These are phyloP conservation scores for Blastobotrys muscicola DNA, from an alignment of 805 yeast genomes.

Conservation along the genomic window DNA sequence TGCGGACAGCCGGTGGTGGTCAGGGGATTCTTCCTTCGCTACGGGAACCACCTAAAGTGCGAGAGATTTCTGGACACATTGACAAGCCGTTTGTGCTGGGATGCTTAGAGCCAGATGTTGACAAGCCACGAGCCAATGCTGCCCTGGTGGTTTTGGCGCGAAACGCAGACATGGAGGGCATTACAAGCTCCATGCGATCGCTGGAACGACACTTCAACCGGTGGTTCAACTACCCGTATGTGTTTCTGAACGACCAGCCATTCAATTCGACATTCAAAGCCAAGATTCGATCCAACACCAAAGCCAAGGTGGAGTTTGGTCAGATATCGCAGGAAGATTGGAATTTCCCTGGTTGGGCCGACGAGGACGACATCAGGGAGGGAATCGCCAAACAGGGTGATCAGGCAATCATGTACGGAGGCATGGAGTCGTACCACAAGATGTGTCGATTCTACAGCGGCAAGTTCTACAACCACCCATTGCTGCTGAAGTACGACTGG, in stretches of 20 bases:
- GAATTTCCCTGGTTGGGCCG: slow-evolving; percentile 53
- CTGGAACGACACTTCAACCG: slow-evolving; percentile 86
- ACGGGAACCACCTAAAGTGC: slow-evolving; percentile 1
- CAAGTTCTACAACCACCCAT: slow-evolving; percentile 66
- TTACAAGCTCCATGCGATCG: slow-evolving; percentile 57
- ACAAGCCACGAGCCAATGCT: slow-evolving; percentile 59
- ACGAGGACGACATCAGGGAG: slow-evolving; percentile 41
- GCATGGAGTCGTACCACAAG: slow-evolving; percentile 71
- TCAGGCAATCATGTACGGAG: slow-evolving; percentile 75
- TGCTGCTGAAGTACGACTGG: slow-evolving; percentile 69
- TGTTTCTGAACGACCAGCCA: slow-evolving; percentile 72
- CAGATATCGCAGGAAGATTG: slow-evolving; percentile 48
- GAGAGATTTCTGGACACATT: slow-evolving; percentile 10
- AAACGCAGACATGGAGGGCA: slow-evolving; percentile 73
- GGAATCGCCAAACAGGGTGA: slow-evolving; percentile 70
- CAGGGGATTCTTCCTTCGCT: slow-evolving; percentile 1
- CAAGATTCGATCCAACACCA: slow-evolving; percentile 43
- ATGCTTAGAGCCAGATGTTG: slow-evolving; percentile 39
- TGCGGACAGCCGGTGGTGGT: neutral
- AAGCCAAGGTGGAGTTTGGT: slow-evolving; percentile 66
- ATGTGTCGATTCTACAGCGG: slow-evolving; percentile 96
- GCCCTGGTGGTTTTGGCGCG: slow-evolving; percentile 77
- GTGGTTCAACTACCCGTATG: slow-evolving; percentile 91
- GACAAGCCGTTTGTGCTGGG: slow-evolving; percentile 47
- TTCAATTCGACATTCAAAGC: slow-evolving; percentile 57